A percentile compares a stretch with the other conserved stretches of the same genome.
phyloP scores from a whole-genome alignment of 192 early-diverging fungal genomes.

The Neocallimastix lanati region DNA sequence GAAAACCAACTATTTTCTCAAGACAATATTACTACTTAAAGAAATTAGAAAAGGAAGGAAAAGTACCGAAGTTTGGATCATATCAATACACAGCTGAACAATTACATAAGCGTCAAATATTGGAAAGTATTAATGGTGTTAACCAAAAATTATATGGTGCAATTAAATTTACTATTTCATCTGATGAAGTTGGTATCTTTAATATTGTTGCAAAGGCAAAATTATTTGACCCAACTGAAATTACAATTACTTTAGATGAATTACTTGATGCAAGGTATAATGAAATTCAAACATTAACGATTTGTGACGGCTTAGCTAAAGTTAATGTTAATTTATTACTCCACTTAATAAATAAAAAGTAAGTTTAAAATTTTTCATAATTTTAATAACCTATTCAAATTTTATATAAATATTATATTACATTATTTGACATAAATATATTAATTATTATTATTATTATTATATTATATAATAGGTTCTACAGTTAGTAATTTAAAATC shows the following conservation, averaged over 20 bases:
- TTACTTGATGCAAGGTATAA: constrained; percentile 88
- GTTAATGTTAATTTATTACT: constrained; percentile 94
- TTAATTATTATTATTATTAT: too few relatives aligned
- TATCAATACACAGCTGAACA: constrained; percentile 94
- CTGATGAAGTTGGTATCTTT: constrained; percentile 78
- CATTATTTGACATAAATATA: too few relatives aligned
- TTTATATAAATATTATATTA: too few relatives aligned
- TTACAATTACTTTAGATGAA: constrained; percentile 64
- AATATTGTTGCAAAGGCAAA: constrained; percentile 59
- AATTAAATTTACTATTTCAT: constrained; percentile 79
- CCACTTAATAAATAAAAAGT: constrained; percentile 97
- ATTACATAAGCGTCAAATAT: constrained; percentile 79
- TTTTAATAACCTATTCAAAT: too few relatives aligned
- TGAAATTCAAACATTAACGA: constrained; percentile 69
- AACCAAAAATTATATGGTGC: constrained; percentile 64
- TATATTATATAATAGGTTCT: too few relatives aligned
- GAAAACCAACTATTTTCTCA: constrained; percentile 62
- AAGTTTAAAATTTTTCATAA: not conserved
- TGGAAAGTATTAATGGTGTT: constrained; percentile 68
- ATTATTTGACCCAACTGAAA: constrained; percentile 43
- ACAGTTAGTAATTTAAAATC: too few relatives aligned
- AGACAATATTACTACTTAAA: constrained; percentile 88
- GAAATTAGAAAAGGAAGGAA: constrained; percentile 62
- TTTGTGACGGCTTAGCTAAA: constrained; percentile 79
- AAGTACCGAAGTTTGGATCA: constrained; percentile 87